These are phyloP conservation scores for Lasiosphaeria miniovina DNA, from an alignment of 495 filamentous ascomycete species.

Conservation along the genomic window DNA sequence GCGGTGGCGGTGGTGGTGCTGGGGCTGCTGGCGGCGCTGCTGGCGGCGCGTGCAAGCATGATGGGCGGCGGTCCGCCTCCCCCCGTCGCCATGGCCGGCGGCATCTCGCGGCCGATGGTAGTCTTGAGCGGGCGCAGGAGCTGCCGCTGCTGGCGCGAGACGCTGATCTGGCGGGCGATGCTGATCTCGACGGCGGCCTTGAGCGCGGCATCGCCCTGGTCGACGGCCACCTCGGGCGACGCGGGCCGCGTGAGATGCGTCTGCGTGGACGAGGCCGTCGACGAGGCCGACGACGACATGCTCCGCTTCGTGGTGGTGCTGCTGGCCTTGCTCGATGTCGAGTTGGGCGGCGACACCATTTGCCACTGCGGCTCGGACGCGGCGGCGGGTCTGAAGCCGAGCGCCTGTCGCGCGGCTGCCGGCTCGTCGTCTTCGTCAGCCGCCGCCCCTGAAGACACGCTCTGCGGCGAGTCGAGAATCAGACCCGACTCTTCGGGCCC, in stretches of 20 bases:
- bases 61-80: not conserved
- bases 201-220: constrained; percentile 38
- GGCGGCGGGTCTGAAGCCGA: constrained; percentile 23
- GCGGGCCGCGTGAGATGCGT: constrained; percentile 26
- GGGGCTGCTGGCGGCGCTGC: constrained; percentile 2
- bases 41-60: not conserved
- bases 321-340: constrained; percentile 26
- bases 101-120: not conserved
- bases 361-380: constrained; percentile 50
- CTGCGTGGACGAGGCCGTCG: constrained; percentile 26
- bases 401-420: not conserved
- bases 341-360: constrained; percentile 42
- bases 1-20: constrained; percentile 6
- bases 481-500: constrained; percentile 43
- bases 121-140: constrained; percentile 39
- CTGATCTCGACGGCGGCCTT: constrained; percentile 53
- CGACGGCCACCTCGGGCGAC: constrained; percentile 27
- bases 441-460: constrained; percentile 11
- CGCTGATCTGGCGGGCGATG: constrained; percentile 57
- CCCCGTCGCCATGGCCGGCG: not conserved
- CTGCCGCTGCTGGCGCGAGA: constrained; percentile 54
- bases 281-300: constrained; percentile 21
- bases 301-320: constrained; percentile 29
- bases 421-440: constrained; percentile 16
- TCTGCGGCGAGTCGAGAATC: constrained; percentile 47